Base-by-base conservation (phyloP, 306 rosid species). In the Glycine soja region DNA sequence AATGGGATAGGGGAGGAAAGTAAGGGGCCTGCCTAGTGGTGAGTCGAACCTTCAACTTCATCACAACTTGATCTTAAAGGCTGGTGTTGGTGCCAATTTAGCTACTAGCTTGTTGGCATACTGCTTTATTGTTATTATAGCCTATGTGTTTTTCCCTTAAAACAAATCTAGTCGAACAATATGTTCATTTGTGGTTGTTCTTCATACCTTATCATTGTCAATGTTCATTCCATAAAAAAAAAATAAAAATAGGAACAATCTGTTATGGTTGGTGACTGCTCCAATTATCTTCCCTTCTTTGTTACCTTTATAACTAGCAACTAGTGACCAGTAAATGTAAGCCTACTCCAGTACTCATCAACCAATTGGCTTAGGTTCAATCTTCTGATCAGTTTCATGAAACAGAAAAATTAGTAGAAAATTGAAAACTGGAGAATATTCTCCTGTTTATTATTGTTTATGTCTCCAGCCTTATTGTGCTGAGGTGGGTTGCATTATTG, bases 301-400 rank as follows among this genome's bases (percentile, higher is more conserved):
- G 65, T 12, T 67, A 18, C 48, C 62, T 15, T 15, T 40, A 54
- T 52, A 42, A 68, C 58, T 53, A 18, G 42, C 56, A 24, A 11
- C 42, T 67, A 40, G 46, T 52, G 74, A 66, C 24, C 53, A 18
- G 53, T 74, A 63, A 38, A 42, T 6, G 53, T 74, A 63, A 38
- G 43, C 66, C 13, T 43, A 78, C 13, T 68, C 47, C 57, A 42
- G 16, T 78, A 52, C 47, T 66, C 42, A 67, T 51, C 8, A 66
- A 38, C 74, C 45, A 52, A 14, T 30, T 68, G 47, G 59, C 24
- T 68, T 59, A 30, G 38, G 59, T 69, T 69, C 70, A 56, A 42
- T 45, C 62, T 24, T 12, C 51, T 24, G 30, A 24, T 24, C 30
- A 24, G 30, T 24, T 24, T 24, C 30, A 24, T 24, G 30, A 24